Base-by-base conservation (phyloP, 1,284 basidiomycete species). In the Microbotryum lychnidis-dioicae region DNA sequence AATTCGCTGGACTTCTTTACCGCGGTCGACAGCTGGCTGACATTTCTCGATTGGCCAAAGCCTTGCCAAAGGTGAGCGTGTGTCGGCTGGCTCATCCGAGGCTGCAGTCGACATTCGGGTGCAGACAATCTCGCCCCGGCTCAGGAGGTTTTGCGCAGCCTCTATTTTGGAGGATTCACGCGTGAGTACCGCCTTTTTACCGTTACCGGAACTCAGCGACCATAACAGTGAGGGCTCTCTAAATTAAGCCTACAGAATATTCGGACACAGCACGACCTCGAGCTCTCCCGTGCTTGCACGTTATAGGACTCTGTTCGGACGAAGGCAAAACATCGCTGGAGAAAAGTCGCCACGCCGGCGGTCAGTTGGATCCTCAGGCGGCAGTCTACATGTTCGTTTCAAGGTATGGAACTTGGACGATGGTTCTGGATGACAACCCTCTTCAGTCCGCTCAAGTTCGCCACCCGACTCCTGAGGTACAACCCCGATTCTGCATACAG, bases 71-170 rank as follows among this genome's bases (percentile, higher is more conserved):
- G 12, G 12, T 42, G 31, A 1, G 16, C 14, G 12, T 42, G 37
- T 6, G 37, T 16, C 18, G 1, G 37, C 18, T 9, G 1, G 9
- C 1, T 18, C n/a, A 4, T 6, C 8, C n/a, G 1, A 12, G 3
- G 12, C 31, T 47, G 6, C 4, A 2, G 6, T 21, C 4, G 7
- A 31, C 9, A 10, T 31, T 29, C 2, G n/a, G 6, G 23, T 20
- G 20, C 57, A 64, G 60, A 62, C 10, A 54, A 42, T 2, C 33
- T 65, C 33, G 55, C 58, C 1, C 54, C 60, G n/a, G n/a, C n/a
- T n/a, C n/a, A n/a, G n/a, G 1, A 44, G 46, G 0, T 42, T 65
- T 0, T 57, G 54, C 21, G 45, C 50, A 1, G 49, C 14, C 10
- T 57, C 60, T 18, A 31, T 62, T 20, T 8, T 37, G 1, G 50